These are phyloP conservation scores for Cylindrotheca fusiformis DNA, from an alignment of 108 stramenopile genomes.

Conservation along the genomic window DNA sequence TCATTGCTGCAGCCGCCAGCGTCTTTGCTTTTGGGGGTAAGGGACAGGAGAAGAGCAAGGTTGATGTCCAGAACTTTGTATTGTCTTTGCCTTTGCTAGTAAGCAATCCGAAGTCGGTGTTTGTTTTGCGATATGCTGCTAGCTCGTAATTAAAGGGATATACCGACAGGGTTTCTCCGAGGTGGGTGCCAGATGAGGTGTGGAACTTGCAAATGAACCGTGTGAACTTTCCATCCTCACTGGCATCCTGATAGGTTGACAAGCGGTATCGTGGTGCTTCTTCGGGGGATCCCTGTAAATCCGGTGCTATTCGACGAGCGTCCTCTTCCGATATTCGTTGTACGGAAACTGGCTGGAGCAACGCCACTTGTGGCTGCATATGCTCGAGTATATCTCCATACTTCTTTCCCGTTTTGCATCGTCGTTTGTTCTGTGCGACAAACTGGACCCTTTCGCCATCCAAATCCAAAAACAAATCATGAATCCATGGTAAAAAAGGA, in stretches of 20 bases:
- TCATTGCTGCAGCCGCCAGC: not conserved
- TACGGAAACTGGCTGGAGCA: slow-evolving; percentile 86
- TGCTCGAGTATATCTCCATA: slow-evolving; percentile 23
- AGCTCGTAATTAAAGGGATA: slow-evolving; percentile 73
- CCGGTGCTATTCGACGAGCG: slow-evolving; percentile 8
- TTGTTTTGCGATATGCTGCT: slow-evolving; percentile 53
- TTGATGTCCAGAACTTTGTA: slow-evolving; percentile 47
- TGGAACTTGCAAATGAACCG: slow-evolving; percentile 88
- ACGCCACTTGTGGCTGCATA: slow-evolving; percentile 76
- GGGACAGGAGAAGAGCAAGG: slow-evolving; percentile 60
- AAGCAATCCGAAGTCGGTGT: slow-evolving; percentile 22
- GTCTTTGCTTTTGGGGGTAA: slow-evolving; percentile 22
- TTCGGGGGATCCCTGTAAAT: not conserved
- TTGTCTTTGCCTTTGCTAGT: slow-evolving; percentile 61
- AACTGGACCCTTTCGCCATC: slow-evolving; percentile 74
- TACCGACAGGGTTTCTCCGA: slow-evolving; percentile 53
- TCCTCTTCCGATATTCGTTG: slow-evolving; percentile 28
- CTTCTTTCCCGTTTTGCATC: slow-evolving; percentile 53
- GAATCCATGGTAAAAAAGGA: slow-evolving; percentile 90
- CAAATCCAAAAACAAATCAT: slow-evolving; percentile 75
- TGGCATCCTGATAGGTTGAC: slow-evolving; percentile 68
- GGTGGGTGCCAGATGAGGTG: slow-evolving; percentile 20
- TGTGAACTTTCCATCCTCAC: slow-evolving; percentile 69
- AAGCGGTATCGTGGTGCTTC: slow-evolving; percentile 60
- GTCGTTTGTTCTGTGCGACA: slow-evolving; percentile 80